Evolutionary conservation across 202 grass and related monocot species (phyloP).

Genomic region (Schoenoplectus tabernaemontani): DNA sequence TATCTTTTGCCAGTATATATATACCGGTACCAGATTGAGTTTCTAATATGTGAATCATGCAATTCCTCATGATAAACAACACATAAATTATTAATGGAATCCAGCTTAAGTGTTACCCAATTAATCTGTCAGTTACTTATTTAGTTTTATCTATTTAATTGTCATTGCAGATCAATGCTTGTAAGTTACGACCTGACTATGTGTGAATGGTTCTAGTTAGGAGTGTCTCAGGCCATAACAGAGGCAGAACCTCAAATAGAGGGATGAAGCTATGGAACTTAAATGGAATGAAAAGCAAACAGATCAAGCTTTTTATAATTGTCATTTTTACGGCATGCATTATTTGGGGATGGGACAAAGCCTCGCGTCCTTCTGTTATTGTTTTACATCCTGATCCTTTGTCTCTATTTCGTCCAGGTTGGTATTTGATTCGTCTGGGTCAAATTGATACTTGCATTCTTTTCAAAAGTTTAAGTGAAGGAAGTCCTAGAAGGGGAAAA

Average conservation of each 20-base stretch:
- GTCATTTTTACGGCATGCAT: conserved; percentile 58
- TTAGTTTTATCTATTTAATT: not conserved
- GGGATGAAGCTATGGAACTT: conserved; percentile 75
- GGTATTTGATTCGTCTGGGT: not conserved
- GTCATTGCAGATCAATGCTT: conserved; percentile 17
- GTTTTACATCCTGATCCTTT: conserved; percentile 46
- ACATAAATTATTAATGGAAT: not conserved
- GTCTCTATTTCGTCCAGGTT: conserved; percentile 59
- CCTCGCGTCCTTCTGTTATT: conserved; percentile 37
- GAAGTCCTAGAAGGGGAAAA: no score
- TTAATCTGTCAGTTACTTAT: not conserved
- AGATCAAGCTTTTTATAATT: conserved; percentile 62
- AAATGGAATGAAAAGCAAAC: conserved; percentile 82
- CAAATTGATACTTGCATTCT: not conserved
- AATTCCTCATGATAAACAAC: not conserved
- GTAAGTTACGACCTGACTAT: conserved; percentile 17
- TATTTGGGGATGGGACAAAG: conserved; percentile 93
- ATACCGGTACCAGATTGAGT: not conserved
- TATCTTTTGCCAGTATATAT: not conserved
- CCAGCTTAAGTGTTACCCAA: not conserved
- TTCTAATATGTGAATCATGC: not conserved
- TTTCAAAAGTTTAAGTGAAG: not conserved
- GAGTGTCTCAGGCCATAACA: conserved; percentile 1
- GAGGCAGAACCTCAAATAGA: conserved; percentile 25
- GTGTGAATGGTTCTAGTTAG: conserved; percentile 39